Evolutionary conservation across 768 basidiomycete species (phyloP).

Genomic region (Russula vinacea): DNA sequence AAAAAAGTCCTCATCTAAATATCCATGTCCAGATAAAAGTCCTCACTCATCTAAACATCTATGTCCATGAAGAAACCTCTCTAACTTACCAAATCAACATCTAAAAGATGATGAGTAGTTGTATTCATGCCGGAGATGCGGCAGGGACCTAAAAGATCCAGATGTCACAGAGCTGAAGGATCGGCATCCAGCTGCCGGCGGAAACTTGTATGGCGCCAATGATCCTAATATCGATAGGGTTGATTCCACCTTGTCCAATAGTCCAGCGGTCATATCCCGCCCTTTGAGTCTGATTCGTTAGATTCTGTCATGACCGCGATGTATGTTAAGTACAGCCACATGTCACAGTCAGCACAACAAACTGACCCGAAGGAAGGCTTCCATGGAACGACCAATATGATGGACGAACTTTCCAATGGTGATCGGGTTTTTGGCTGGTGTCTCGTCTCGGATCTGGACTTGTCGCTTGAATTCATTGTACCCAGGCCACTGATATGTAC

Average conservation of each 20-base stretch:
- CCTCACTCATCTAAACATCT: too few relatives aligned
- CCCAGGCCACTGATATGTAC: slow-evolving; percentile 20
- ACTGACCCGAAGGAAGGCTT: slow-evolving; percentile 18
- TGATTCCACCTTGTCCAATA: slow-evolving; percentile 8
- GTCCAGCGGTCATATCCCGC: neutral
- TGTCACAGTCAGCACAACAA: neutral
- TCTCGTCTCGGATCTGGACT: slow-evolving; percentile 24
- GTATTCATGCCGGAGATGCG: too few relatives aligned
- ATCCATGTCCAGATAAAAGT: too few relatives aligned
- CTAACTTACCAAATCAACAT: neutral
- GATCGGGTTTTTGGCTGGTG: slow-evolving; percentile 6
- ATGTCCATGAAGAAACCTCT: too few relatives aligned
- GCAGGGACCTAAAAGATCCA: slow-evolving; percentile 3
- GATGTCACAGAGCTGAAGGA: slow-evolving; percentile 12
- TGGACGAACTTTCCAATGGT: slow-evolving; percentile 19
- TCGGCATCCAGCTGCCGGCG: slow-evolving; percentile 27
- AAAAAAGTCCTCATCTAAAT: too few relatives aligned
- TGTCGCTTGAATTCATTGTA: slow-evolving; percentile 18
- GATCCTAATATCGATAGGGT: slow-evolving; percentile 7
- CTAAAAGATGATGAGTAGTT: neutral
- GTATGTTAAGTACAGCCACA: neutral
- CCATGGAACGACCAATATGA: slow-evolving; percentile 18
- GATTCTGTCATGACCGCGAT: neutral
- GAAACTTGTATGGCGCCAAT: slow-evolving; percentile 26
- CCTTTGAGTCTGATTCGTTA: neutral